Evolutionary conservation across 257 asterid species (phyloP).

Genomic region (Capsicum baccatum): DNA sequence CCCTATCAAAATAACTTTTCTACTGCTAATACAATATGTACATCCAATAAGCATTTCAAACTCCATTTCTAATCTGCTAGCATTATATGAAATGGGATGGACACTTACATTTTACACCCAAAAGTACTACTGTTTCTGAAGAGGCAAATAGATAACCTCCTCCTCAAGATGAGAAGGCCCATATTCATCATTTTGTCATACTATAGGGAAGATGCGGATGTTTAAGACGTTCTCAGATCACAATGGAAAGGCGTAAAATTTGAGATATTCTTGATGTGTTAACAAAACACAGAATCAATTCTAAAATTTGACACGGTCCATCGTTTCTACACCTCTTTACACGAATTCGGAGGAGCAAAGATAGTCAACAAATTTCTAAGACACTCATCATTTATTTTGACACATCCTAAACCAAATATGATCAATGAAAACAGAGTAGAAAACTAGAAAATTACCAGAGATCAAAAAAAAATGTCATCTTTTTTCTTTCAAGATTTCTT

Average conservation of each 20-base stretch:
- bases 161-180: background rate
- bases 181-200: background rate
- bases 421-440: background rate
- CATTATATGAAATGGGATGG: background rate
- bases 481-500: background rate
- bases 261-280: background rate
- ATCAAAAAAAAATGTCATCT: background rate
- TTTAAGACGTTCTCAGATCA: background rate
- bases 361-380: background rate
- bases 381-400: background rate
- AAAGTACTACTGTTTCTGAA: background rate
- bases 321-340: background rate
- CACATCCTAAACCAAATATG: background rate
- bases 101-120: fast-evolving
- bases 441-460: background rate
- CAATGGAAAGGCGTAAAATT: background rate
- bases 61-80: background rate
- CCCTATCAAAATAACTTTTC: background rate
- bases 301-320: background rate
- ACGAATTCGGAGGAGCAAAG: background rate
- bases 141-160: background rate
- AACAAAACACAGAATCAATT: background rate
- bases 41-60: background rate
- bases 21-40: background rate
- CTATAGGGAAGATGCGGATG: background rate